Evolutionary conservation across 1,284 basidiomycete genomes (phyloP).

Genomic region (Dichomitus squalens): DNA sequence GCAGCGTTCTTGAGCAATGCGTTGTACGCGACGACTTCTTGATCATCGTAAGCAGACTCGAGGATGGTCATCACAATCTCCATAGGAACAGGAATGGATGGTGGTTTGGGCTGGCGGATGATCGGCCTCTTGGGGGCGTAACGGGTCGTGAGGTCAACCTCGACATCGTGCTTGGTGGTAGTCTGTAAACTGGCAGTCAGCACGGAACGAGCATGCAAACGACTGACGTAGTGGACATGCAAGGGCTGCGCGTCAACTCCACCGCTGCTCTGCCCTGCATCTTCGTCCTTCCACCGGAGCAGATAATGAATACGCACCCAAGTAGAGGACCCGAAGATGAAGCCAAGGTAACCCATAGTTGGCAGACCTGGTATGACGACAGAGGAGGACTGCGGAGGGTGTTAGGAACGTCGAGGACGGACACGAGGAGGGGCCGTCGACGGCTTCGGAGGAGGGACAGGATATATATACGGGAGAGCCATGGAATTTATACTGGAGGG

Average conservation of each 20-base stretch:
- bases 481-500: constrained; percentile 18
- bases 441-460: not conserved
- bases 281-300: not conserved
- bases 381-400: constrained; percentile 8
- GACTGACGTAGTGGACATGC: not conserved
- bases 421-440: no score
- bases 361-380: constrained; percentile 13
- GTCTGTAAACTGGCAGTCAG: not conserved
- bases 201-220: not conserved
- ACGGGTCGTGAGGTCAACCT: constrained; percentile 24
- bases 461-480: constrained; percentile 17
- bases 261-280: not conserved
- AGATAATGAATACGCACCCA: constrained; percentile 7
- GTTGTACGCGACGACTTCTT: constrained; percentile 40
- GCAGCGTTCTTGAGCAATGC: constrained; percentile 52
- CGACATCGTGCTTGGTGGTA: constrained; percentile 10
- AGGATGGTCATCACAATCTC: constrained; percentile 66
- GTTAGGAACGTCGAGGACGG: constrained; percentile 9
- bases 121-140: constrained; percentile 26
- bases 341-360: constrained; percentile 23
- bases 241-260: not conserved
- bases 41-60: constrained; percentile 51
- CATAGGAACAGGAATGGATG: constrained; percentile 46
- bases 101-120: constrained; percentile 12
- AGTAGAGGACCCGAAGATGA: constrained; percentile 16